phyloP scores from a whole-genome alignment of 2,329 filamentous ascomycete genomes.

The Rhynchosporium secalis region DNA sequence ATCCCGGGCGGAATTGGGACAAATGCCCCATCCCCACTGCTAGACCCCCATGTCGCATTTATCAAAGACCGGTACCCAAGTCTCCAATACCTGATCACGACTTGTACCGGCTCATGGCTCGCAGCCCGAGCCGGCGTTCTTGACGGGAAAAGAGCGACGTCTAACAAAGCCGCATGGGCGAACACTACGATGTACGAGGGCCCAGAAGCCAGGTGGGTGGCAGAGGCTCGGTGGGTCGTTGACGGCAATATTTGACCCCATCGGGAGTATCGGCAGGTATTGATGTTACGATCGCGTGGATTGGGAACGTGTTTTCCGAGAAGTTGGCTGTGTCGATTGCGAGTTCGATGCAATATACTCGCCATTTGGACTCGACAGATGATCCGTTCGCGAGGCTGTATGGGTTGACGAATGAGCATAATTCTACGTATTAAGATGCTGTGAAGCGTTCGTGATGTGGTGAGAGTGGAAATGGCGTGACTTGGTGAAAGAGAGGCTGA shows the following conservation, averaged over 20 bases:
- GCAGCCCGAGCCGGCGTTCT: constrained; percentile 1
- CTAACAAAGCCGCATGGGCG: constrained; percentile 9
- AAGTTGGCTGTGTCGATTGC: constrained; percentile 7
- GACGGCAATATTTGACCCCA: constrained; percentile 13
- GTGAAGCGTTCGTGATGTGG: neutral
- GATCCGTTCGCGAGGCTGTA: constrained; percentile 25
- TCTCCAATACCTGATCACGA: constrained; percentile 54
- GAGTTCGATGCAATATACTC: constrained; percentile 14
- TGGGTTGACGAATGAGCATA: constrained; percentile 4
- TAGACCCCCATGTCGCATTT: neutral
- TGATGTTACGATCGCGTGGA: constrained; percentile 6
- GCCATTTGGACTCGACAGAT: constrained; percentile 7
- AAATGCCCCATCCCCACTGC: neutral
- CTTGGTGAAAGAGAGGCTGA: neutral
- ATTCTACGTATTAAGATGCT: constrained; percentile 1
- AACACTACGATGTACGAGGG: neutral
- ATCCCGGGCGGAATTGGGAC: constrained; percentile 14
- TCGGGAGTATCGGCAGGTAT: neutral
- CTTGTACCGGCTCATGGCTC: constrained; percentile 62
- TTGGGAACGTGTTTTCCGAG: neutral
- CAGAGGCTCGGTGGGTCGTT: neutral
- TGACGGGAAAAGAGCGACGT: neutral
- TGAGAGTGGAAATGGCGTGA: neutral
- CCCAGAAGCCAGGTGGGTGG: neutral
- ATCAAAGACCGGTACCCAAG: neutral